These are phyloP conservation scores for Eragrostis nindensis DNA, from an alignment of 176 grass and related monocot species.

Conservation along the genomic window DNA sequence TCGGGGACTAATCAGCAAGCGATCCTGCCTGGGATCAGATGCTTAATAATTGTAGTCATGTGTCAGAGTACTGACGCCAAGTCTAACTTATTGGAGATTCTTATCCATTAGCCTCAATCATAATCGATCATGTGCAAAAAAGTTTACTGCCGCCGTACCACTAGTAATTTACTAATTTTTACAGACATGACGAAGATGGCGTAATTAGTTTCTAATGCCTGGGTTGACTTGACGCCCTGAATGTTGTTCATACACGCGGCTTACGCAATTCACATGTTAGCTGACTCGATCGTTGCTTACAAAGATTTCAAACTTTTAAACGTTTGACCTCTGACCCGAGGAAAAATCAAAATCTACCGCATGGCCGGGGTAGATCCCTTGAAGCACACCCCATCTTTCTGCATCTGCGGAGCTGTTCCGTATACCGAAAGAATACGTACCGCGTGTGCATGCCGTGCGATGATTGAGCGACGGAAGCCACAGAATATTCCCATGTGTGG, in stretches of 20 bases:
- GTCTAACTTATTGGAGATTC: conserved; percentile 53
- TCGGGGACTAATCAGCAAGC: not conserved
- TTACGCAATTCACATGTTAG: not conserved
- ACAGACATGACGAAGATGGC: not conserved
- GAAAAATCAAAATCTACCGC: conserved; percentile 16
- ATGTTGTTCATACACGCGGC: not conserved
- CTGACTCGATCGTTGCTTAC: not conserved
- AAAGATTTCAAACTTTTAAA: conserved; percentile 11
- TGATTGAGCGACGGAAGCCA: conserved; percentile 35
- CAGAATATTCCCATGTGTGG: conserved; percentile 53
- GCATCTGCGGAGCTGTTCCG: conserved; percentile 28
- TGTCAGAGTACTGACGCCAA: conserved; percentile 24
- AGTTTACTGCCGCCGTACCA: conserved; percentile 36
- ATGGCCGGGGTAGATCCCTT: conserved; percentile 22
- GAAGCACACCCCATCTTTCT: not conserved
- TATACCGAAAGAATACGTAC: conserved; percentile 46
- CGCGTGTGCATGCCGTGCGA: conserved; percentile 29
- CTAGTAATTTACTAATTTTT: not conserved
- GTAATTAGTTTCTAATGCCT: not conserved
- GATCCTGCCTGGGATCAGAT: conserved; percentile 48
- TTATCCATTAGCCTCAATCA: conserved; percentile 55
- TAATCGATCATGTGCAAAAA: conserved; percentile 48
- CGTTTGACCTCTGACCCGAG: conserved; percentile 15
- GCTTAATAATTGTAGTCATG: conserved; percentile 44
- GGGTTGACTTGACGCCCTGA: not conserved